Evolutionary conservation across 768 basidiomycete species (phyloP), one percentile per base, ranked within the genome.

Genomic region (Suillus alpinus): DNA sequence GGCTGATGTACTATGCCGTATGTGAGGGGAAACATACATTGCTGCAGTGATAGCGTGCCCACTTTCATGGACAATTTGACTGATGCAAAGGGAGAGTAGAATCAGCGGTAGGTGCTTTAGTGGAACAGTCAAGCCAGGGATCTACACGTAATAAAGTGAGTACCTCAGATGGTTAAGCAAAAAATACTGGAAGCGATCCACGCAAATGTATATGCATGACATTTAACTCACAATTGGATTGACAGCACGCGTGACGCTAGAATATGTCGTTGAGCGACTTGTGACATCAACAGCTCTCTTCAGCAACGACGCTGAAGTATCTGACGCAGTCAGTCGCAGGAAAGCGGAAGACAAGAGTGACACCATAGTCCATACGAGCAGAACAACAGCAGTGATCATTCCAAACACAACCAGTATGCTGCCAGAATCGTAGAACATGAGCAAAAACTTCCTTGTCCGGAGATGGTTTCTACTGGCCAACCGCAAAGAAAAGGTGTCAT

Each of bases 41-140:
- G 91, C 88, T 13, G 88, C 93, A 9, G 86, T 77, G 47, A 94
- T 67, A 13, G 87, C 89, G 71, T 95, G 93, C 6, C 93, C 93
- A 0, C 83, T 71, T 74, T 95, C 93, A 65, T 95, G 93, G 20
- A 90, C 69, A n/a, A 87, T 65, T 71, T 94, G 92, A 58, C 82
- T 81, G 9, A 83, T 26, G 50, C 87, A 78, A 16, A 94, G 78
- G 0, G 87, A 81, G 6, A 83, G 36, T 7, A 94, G 65, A 52
- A 94, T 83, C 16, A 86, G 64, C 5, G 89, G 89, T 1, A 91
- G 68, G 67, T 95, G 86, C 29, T 75, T 73, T n/a, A 92, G 67
- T 1, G 93, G 93, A 1, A 91, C 84, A 2, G 91, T 95, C 7
- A 93, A 62, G 1, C 93, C 93, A 23, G 94, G 93, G 40, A 95